phyloP scores from a whole-genome alignment of 345 rosid genomes.

The Theobroma cacao region DNA sequence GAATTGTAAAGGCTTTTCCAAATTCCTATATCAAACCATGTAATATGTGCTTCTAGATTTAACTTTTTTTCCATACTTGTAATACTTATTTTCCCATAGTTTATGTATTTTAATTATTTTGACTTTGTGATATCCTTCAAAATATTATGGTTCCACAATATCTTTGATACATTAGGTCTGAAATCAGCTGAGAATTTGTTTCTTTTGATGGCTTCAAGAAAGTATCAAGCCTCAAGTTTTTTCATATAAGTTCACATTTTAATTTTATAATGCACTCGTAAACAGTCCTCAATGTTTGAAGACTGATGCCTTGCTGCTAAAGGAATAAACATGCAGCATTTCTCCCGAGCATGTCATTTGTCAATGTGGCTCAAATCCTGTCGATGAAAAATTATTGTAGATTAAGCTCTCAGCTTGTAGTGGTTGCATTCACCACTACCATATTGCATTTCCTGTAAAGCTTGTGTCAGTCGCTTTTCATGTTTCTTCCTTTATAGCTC shows the following conservation, averaged over 20 bases:
- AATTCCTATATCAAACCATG: background rate
- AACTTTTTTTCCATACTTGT: background rate
- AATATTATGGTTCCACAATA: background rate
- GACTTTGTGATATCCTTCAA: background rate
- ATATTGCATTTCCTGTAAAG: background rate
- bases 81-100: background rate
- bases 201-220: background rate
- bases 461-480: background rate
- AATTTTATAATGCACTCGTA: background rate
- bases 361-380: background rate
- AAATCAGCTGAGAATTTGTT: background rate
- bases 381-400: background rate
- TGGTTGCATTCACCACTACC: background rate
- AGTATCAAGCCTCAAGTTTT: background rate
- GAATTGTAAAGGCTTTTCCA: background rate
- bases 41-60: background rate
- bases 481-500: conserved; percentile 12
- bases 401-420: background rate
- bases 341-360: background rate
- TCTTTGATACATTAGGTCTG: background rate
- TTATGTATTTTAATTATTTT: background rate
- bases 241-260: background rate
- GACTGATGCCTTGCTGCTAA: background rate
- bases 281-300: background rate
- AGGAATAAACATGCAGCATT: background rate